A percentile compares a stretch with the other conserved stretches of the same genome.
Evolutionary conservation across 2,329 filamentous ascomycete species (phyloP).

Genomic region (Fusarium pseudoanthophilum): DNA sequence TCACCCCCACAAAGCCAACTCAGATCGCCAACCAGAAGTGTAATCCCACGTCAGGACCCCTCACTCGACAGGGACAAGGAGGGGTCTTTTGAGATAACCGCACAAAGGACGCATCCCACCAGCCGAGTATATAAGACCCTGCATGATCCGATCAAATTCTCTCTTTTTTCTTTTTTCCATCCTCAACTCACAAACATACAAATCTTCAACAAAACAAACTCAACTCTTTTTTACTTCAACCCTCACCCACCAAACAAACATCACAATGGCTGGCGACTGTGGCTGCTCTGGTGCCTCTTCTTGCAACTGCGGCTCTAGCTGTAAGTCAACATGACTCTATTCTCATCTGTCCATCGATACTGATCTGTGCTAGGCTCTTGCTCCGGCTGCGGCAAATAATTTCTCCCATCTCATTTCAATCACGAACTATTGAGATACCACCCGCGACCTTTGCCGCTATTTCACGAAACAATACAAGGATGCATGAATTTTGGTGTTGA

Average conservation of each 20-base stretch:
- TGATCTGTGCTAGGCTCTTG: conserved; percentile 46
- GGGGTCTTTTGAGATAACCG: conserved; percentile 15
- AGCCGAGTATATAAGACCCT: conserved; percentile 43
- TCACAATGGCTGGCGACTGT: conserved; percentile 52
- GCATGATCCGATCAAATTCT: conserved; percentile 16
- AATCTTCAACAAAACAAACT: not conserved
- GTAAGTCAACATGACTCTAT: conserved; percentile 38
- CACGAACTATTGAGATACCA: conserved; percentile 29
- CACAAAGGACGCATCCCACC: conserved; percentile 34
- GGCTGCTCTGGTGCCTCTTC: conserved; percentile 50
- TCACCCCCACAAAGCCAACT: conserved; percentile 26
- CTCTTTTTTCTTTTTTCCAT: not conserved
- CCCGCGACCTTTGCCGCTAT: conserved; percentile 26
- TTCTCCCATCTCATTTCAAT: not conserved
- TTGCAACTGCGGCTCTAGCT: conserved; percentile 53
- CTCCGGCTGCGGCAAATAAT: conserved; percentile 47
- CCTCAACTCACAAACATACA: conserved; percentile 21
- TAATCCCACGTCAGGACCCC: conserved; percentile 15
- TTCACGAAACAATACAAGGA: conserved; percentile 27
- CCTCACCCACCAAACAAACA: conserved; percentile 23
- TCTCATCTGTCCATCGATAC: not conserved
- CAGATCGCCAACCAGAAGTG: conserved; percentile 30
- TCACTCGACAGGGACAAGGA: conserved; percentile 32
- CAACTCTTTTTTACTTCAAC: not conserved
- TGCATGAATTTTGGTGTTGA: conserved; percentile 17